These are phyloP conservation scores for Stylonectria norvegica DNA, from an alignment of 2,329 filamentous ascomycete genomes.

Conservation along the genomic window DNA sequence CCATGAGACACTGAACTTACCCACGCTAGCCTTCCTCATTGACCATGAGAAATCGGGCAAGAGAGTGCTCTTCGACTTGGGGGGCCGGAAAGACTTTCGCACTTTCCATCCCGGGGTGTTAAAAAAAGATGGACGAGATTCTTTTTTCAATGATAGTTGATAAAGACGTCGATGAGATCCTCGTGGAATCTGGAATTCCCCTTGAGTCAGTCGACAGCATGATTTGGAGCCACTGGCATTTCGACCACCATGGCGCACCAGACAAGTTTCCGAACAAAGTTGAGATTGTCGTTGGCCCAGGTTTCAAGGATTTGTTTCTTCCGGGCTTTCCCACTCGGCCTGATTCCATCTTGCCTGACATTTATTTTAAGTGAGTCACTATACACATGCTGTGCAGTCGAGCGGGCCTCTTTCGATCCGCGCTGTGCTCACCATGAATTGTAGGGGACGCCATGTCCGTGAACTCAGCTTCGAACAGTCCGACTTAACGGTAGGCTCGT, in stretches of 20 bases:
- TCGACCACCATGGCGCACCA: conserved; percentile 24
- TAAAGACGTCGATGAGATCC: conserved; percentile 3
- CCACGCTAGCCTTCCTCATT: conserved; percentile 3
- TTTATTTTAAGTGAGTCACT: not conserved
- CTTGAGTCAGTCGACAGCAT: conserved; percentile 12
- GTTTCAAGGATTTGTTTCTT: conserved; percentile 10
- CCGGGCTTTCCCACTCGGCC: conserved; percentile 10
- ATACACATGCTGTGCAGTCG: not conserved
- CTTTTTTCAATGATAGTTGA: conserved; percentile 1
- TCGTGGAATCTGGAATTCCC: not conserved
- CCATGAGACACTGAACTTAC: conserved; percentile 5
- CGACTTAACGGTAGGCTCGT: conserved; percentile 20
- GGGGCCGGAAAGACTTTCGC: conserved; percentile 3
- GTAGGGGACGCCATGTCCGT: not conserved
- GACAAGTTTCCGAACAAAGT: conserved; percentile 20
- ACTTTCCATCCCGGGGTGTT: not conserved
- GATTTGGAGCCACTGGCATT: conserved; percentile 27
- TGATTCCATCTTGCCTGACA: not conserved
- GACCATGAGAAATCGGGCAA: not conserved
- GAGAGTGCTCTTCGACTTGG: conserved; percentile 2
- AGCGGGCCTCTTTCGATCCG: not conserved
- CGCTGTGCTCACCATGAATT: not conserved
- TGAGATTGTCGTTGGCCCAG: conserved; percentile 22
- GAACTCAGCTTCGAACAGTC: not conserved
- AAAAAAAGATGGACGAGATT: conserved; percentile 1